Percentiles rank a stretch among this genome's conserved stretches.
Evolutionary conservation across 2,329 filamentous ascomycete genomes (phyloP).

Genomic region (Trichocomaceae sp.): DNA sequence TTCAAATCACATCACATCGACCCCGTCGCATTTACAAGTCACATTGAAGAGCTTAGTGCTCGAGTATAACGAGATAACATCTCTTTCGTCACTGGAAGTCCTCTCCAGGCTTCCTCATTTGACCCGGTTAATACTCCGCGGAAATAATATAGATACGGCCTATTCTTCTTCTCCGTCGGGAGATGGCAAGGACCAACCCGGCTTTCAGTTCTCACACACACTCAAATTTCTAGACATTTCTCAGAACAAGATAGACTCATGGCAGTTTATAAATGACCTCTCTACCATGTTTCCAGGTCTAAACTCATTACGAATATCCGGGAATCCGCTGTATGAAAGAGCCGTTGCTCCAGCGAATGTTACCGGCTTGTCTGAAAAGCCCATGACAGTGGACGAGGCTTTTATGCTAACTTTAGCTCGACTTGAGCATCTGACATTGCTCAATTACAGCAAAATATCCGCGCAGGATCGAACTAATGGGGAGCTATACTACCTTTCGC

Average conservation of each 20-base stretch:
- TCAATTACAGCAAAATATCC: slow-evolving; percentile 58
- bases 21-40: slow-evolving; percentile 24
- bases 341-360: slow-evolving; percentile 27
- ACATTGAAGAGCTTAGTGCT: slow-evolving; percentile 43
- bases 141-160: slow-evolving; percentile 58
- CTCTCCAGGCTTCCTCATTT: slow-evolving; percentile 49
- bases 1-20: slow-evolving; percentile 31
- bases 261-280: slow-evolving; percentile 68
- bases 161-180: slow-evolving; percentile 25
- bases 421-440: slow-evolving; percentile 56
- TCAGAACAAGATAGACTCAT: slow-evolving; percentile 62
- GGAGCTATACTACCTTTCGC: slow-evolving; percentile 86
- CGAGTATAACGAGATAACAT: slow-evolving; percentile 42
- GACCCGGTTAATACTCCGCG: slow-evolving; percentile 57
- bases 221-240: slow-evolving; percentile 66
- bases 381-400: slow-evolving; percentile 61
- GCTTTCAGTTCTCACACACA: slow-evolving; percentile 47
- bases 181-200: slow-evolving; percentile 16
- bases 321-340: slow-evolving; percentile 74
- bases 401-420: slow-evolving; percentile 85
- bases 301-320: slow-evolving; percentile 66
- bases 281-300: slow-evolving; percentile 64
- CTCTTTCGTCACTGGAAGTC: slow-evolving; percentile 35
- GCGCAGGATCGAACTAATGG: slow-evolving; percentile 73
- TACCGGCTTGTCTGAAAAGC: slow-evolving; percentile 34